Evolutionary conservation across 2,329 filamentous ascomycete genomes (phyloP).

Genomic region (Salinomyces thailandicus): DNA sequence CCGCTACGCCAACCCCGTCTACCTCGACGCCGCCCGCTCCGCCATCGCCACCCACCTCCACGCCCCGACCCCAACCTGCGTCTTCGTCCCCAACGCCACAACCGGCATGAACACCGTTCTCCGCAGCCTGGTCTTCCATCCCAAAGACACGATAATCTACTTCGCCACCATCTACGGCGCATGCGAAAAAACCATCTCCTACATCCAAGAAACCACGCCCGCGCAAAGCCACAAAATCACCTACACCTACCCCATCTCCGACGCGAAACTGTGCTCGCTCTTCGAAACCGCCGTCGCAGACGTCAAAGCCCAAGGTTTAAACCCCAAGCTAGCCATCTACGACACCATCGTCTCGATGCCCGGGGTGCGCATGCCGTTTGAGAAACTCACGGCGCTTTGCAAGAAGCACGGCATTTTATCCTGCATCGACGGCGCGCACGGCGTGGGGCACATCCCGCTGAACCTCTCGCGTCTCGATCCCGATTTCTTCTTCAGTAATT

Average conservation of each 20-base stretch:
- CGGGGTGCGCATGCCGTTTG: constrained; percentile 70
- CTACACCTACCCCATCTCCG: constrained; percentile 58
- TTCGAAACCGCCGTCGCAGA: constrained; percentile 50
- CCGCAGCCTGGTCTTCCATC: constrained; percentile 58
- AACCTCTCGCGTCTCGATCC: constrained; percentile 57
- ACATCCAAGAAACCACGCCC: constrained; percentile 56
- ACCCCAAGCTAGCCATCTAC: constrained; percentile 59
- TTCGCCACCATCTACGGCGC: constrained; percentile 72
- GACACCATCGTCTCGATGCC: constrained; percentile 73
- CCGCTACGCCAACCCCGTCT: constrained; percentile 52
- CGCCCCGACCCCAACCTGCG: constrained; percentile 53
- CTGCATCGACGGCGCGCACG: constrained; percentile 75
- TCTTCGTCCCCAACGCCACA: constrained; percentile 75
- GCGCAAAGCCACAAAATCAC: constrained; percentile 44
- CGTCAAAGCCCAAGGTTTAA: constrained; percentile 47
- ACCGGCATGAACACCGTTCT: constrained; percentile 68
- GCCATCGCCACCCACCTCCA: constrained; percentile 58
- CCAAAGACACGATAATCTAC: constrained; percentile 65
- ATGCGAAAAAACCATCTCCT: constrained; percentile 64
- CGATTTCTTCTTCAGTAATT: constrained; percentile 81
- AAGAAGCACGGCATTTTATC: constrained; percentile 57
- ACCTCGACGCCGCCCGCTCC: constrained; percentile 54
- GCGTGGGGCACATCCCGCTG: constrained; percentile 65
- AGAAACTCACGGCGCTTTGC: constrained; percentile 54
- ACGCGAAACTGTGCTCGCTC: constrained; percentile 51